Evolutionary conservation across 495 filamentous ascomycete species (phyloP).

Genomic region (Cetradonia linearis): DNA sequence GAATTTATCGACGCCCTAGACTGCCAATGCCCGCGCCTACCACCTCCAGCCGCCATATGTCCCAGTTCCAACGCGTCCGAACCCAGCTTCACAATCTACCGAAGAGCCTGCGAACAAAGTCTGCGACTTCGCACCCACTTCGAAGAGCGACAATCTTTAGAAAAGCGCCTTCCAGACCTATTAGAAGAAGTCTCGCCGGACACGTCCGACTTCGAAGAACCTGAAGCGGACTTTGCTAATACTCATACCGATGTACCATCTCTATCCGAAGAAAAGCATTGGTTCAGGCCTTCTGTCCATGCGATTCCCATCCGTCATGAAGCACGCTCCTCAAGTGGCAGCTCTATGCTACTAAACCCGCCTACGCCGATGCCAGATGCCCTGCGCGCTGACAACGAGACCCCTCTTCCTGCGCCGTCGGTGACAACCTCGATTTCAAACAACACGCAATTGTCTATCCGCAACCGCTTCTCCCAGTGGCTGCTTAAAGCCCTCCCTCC

Average conservation of each 20-base stretch:
- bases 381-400: constrained; percentile 2
- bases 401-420: not conserved
- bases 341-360: constrained; percentile 19
- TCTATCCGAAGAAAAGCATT: not conserved
- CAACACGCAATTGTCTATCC: constrained; percentile 5
- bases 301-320: not conserved
- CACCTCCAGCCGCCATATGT: constrained; percentile 4
- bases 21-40: constrained; percentile 14
- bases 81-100: constrained; percentile 20
- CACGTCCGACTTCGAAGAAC: constrained; percentile 11
- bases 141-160: constrained; percentile 22
- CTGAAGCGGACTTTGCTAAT: not conserved
- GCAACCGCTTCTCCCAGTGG: constrained; percentile 15
- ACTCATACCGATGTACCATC: too few species aligned
- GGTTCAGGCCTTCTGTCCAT: not conserved
- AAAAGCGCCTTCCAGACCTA: constrained; percentile 23
- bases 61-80: constrained; percentile 16
- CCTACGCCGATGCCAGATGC: constrained; percentile 10
- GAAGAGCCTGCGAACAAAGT: constrained; percentile 25
- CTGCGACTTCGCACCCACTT: constrained; percentile 24
- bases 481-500: constrained; percentile 9
- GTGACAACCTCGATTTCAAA: not conserved
- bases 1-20: constrained; percentile 24
- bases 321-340: constrained; percentile 17
- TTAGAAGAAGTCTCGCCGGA: constrained; percentile 21